phyloP scores from a whole-genome alignment of 1,284 basidiomycete species.

The Apiotrichum montevideense region DNA sequence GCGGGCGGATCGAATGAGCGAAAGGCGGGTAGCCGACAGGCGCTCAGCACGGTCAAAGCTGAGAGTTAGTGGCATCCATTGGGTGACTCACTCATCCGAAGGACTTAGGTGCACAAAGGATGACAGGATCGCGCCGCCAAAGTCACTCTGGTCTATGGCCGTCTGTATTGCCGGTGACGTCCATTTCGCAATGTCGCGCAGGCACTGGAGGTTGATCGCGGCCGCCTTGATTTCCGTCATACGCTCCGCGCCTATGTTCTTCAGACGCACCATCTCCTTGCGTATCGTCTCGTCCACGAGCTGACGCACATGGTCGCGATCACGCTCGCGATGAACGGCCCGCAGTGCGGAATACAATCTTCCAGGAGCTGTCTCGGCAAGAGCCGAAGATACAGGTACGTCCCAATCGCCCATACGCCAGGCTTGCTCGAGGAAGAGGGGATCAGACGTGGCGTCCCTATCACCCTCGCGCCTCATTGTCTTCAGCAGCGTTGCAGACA shows the following conservation, averaged over 20 bases:
- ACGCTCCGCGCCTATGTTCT: constrained; percentile 64
- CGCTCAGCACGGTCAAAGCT: constrained; percentile 73
- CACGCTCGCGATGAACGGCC: constrained; percentile 67
- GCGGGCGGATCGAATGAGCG: constrained; percentile 68
- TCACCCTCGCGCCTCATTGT: constrained; percentile 1
- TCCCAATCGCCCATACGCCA: constrained; percentile 94
- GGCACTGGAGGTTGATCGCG: constrained; percentile 65
- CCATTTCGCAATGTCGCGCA: constrained; percentile 58
- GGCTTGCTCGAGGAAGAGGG: constrained; percentile 67
- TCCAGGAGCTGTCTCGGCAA: constrained; percentile 48
- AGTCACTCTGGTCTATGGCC: constrained; percentile 34
- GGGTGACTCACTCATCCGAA: constrained; percentile 59
- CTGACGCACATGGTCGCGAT: constrained; percentile 51
- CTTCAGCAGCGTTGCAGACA: constrained; percentile 53
- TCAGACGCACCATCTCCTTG: constrained; percentile 62
- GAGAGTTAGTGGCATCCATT: constrained; percentile 3
- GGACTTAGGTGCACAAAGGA: constrained; percentile 53
- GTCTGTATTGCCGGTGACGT: constrained; percentile 19
- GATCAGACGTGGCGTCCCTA: constrained; percentile 42
- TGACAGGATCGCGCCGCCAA: constrained; percentile 46
- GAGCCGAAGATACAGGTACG: constrained; percentile 56
- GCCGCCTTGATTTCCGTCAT: constrained; percentile 65
- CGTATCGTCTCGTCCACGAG: constrained; percentile 54
- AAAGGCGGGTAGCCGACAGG: constrained; percentile 73
- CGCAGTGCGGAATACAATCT: constrained; percentile 69